Evolutionary conservation across 495 filamentous ascomycete genomes (phyloP).

Genomic region (Pyrenula massariospora): DNA sequence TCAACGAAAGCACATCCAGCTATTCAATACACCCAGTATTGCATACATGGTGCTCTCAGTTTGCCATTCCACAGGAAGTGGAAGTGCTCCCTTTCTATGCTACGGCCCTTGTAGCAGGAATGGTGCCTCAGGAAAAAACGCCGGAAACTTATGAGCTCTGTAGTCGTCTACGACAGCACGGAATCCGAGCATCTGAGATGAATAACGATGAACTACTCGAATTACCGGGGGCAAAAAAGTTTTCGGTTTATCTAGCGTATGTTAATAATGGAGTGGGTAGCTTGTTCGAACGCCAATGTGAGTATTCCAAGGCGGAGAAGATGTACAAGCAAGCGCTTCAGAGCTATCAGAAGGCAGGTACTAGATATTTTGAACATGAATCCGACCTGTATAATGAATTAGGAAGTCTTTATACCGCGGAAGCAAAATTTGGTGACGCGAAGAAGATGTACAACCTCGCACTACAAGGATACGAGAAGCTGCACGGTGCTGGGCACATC

Average conservation of each 20-base stretch:
- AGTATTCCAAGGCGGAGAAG: slow-evolving; percentile 1
- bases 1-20: slow-evolving; percentile 9
- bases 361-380: background rate
- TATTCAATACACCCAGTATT: slow-evolving; percentile 22
- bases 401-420: slow-evolving; percentile 6
- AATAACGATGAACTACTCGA: background rate
- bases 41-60: slow-evolving; percentile 18
- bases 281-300: slow-evolving; percentile 1
- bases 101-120: slow-evolving; percentile 12
- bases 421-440: slow-evolving; percentile 15
- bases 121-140: slow-evolving; percentile 10
- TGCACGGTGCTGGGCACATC: slow-evolving; percentile 12
- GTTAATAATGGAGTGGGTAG: slow-evolving; percentile 1
- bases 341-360: slow-evolving; percentile 8
- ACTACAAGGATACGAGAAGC: slow-evolving; percentile 16
- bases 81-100: slow-evolving; percentile 9
- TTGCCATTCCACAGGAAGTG: slow-evolving; percentile 3
- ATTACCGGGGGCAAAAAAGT: slow-evolving; percentile 1
- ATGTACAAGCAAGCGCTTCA: slow-evolving; percentile 1
- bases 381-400: slow-evolving; percentile 6
- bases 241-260: background rate
- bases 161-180: slow-evolving; percentile 14
- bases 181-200: slow-evolving; percentile 4
- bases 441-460: slow-evolving; percentile 19
- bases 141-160: background rate